Percentiles rank a stretch among this genome's conserved stretches.
phyloP scores from a whole-genome alignment of 2,329 filamentous ascomycete species.

The Exophiala xenobiotica region DNA sequence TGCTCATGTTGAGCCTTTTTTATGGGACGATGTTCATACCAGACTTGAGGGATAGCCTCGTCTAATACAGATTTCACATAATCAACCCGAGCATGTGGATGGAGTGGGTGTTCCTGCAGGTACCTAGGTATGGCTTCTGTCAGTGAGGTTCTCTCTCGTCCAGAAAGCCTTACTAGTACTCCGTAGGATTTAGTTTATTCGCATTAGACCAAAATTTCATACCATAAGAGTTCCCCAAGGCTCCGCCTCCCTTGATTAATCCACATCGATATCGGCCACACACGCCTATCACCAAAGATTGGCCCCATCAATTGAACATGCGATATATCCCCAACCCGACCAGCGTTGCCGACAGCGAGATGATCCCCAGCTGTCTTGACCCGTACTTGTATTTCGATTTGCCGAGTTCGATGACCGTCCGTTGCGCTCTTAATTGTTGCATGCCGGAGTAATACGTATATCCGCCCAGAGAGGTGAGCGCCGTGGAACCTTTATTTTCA shows the following conservation, averaged over 20 bases:
- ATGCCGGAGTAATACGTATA: slow-evolving; percentile 78
- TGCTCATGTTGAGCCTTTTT: slow-evolving; percentile 5
- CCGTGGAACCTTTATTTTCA: slow-evolving; percentile 75
- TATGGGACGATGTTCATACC: background rate
- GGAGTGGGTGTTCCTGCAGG: too few relatives aligned
- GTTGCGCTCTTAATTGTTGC: slow-evolving; percentile 66
- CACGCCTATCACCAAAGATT: too few relatives aligned
- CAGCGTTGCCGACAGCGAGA: slow-evolving; percentile 65
- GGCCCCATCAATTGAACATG: slow-evolving; percentile 60
- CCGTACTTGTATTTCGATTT: slow-evolving; percentile 71
- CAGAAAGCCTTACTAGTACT: too few relatives aligned
- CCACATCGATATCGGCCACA: background rate
- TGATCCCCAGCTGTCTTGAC: slow-evolving; percentile 66
- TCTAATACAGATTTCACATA: too few relatives aligned
- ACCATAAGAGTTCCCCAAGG: too few relatives aligned
- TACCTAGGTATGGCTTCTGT: too few relatives aligned
- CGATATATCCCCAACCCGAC: slow-evolving; percentile 71
- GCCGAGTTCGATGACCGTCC: slow-evolving; percentile 62
- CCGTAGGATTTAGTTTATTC: too few relatives aligned
- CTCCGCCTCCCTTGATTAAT: background rate
- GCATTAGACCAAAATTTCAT: too few relatives aligned
- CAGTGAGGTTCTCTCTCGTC: too few relatives aligned
- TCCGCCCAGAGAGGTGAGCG: slow-evolving; percentile 71
- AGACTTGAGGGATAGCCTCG: background rate
- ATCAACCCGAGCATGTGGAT: too few relatives aligned